Base-by-base conservation (phyloP, 106 monocot species). In the Cymbidium sinense region DNA sequence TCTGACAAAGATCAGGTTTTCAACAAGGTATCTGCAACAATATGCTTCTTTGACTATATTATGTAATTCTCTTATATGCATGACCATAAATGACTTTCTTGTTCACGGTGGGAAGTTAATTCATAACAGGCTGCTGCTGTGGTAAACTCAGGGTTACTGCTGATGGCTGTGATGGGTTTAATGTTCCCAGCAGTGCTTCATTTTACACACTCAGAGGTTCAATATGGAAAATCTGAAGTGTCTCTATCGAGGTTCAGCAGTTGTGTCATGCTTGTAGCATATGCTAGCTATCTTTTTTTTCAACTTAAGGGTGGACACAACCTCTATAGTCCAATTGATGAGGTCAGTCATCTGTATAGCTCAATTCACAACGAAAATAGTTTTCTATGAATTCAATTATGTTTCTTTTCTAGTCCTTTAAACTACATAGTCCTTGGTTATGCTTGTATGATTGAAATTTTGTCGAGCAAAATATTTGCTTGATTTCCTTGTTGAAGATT, bases 161-260 rank as follows among this genome's bases (percentile, higher is more conserved):
- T 98, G 83, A 98, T 94, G 96, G 96, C 96, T 77, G 94, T 98
- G 64, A 90, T 98, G 92, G 96, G 96, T 41, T 78, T 98, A 55
- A 88, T 82, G 82, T 94, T 98, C 76, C 96, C 96, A 41, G 96
- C 96, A 35, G 96, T 98, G 3, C 96, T 98, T 81, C 96, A 98
- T 75, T 98, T 92, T 78, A 98, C 96, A 70, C 94, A 84, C 75
- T 98, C 96, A 20, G 96, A 98, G 81, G 84, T 88, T 36, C 93
- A 98, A 27, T 94, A 98, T 81, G 96, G 96, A 79, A 92, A 94
- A 86, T 98, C 96, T 52, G 96, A 92, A 77, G 78, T 98, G 41
- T 30, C 92, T 74, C 94, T 98, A 61, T 98, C 96, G 78, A 91
- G 96, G 69, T 98, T 94, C 79, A 98, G 96, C 78, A 98, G 96